These are phyloP conservation scores for Colletotrichum sp. DNA, from an alignment of 2,329 filamentous ascomycete species.

Conservation along the genomic window DNA sequence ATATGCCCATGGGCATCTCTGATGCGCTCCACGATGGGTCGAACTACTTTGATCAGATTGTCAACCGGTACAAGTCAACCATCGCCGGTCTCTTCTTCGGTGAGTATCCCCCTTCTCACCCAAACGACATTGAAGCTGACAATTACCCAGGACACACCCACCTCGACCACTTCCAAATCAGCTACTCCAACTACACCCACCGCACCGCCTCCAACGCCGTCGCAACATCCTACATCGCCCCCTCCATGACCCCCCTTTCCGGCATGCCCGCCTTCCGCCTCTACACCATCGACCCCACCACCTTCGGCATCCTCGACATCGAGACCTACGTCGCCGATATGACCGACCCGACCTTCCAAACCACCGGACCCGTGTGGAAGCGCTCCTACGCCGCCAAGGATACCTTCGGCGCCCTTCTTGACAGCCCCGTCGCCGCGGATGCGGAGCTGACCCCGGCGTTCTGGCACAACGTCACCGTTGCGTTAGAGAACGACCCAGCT, in stretches of 20 bases:
- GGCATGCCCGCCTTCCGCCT: not conserved
- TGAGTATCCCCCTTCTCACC: fast-evolving
- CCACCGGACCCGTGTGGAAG: not conserved
- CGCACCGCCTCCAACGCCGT: not conserved
- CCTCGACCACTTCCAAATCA: not conserved
- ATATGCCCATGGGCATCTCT: not conserved
- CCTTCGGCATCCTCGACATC: not conserved
- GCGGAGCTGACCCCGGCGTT: not conserved
- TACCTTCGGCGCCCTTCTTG: not conserved
- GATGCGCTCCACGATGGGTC: not conserved
- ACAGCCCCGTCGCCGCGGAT: not conserved
- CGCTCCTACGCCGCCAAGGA: not conserved
- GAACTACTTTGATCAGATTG: not conserved
- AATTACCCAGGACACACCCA: not conserved
- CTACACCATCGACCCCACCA: not conserved
- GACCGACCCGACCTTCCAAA: not conserved
- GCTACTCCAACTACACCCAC: not conserved
- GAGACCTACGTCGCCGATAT: not conserved
- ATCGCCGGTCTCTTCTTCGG: not conserved
- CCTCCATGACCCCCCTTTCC: not conserved
- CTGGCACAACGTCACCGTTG: not conserved
- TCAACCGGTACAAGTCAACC: not conserved
- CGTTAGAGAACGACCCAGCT: not conserved
- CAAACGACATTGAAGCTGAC: not conserved
- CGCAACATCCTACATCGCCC: not conserved